Base-by-base conservation (phyloP, 108 stramenopile species). In the Fragilaria crotonensis region DNA sequence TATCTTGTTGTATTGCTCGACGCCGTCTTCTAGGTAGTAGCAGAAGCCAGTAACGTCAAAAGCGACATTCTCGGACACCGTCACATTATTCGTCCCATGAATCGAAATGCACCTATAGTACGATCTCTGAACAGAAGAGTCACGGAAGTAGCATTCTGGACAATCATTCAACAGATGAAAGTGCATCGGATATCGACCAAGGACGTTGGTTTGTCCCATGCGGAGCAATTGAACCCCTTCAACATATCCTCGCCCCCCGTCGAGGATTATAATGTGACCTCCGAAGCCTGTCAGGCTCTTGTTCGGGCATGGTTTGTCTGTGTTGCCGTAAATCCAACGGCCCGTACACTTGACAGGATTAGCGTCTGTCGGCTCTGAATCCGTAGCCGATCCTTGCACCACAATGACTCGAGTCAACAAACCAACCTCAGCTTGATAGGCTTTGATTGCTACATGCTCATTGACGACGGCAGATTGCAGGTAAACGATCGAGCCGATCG, bases 201-300 rank as follows among this genome's bases (percentile, higher is more conserved):
- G 57, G 5, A 74, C 58, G 33, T 80, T 80, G 5, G 79, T 80
- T 54, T 76, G 75, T 17, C 79, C 79, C 79, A 80, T 80, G 7
- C 75, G 45, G 31, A 53, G 69, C 0, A 77, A 52, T 45, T 76
- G 58, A 1, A 76, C 67, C 18, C 76, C 77, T 51, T 63, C 59
- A 4, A 81, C 63, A 44, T 45, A 58, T 11, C 54, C 70, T 4
- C 25, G 28, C 19, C 67, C 76, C 22, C 57, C 62, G 3, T 52
- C 31, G 18, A 33, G 50, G 25, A 65, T 33, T 30, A 78, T 75
- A 51, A 71, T 56, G 41, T 80, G 79, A 0, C 79, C 79, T 11
- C 80, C 80, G 56, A 62, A 78, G 1, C 74, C 77, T 19, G 73
- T 75, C n/a, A 67, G 31, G 19, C 57, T 23, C 20, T 28, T 72